Conservation (phyloP, 2,329 filamentous ascomycete species). For the Cadophora malorum region DNA sequence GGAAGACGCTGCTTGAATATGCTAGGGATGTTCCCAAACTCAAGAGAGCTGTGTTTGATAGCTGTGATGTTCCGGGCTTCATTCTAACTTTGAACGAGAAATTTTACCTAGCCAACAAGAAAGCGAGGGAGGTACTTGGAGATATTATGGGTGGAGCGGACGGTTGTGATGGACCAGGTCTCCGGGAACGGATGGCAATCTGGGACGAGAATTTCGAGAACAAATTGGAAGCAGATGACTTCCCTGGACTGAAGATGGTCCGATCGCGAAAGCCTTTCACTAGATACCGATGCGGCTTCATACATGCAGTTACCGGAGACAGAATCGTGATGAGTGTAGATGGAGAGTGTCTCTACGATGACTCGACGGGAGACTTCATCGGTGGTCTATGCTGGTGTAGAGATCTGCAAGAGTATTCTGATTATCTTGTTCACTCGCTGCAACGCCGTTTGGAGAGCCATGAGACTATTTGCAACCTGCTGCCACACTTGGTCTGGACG, state of each 20-base stretch:
- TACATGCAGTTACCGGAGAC: slow-evolving; percentile 27
- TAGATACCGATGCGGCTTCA: slow-evolving; percentile 33
- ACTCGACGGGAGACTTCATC: slow-evolving; percentile 35
- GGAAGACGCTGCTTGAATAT: background rate
- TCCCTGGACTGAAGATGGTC: slow-evolving; percentile 30
- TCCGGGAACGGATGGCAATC: slow-evolving; percentile 28
- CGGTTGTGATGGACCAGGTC: slow-evolving; percentile 26
- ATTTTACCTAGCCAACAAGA: slow-evolving; percentile 35
- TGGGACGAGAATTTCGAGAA: slow-evolving; percentile 35
- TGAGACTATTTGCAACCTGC: slow-evolving; percentile 37
- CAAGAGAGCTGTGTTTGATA: slow-evolving; percentile 37
- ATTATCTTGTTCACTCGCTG: slow-evolving; percentile 30
- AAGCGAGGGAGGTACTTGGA: slow-evolving; percentile 29
- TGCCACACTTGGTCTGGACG: slow-evolving; percentile 41
- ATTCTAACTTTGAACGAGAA: slow-evolving; percentile 35
- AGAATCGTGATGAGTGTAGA: slow-evolving; percentile 29
- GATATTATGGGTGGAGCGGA: slow-evolving; percentile 32
- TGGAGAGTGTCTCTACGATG: slow-evolving; percentile 40
- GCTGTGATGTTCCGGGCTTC: slow-evolving; percentile 28
- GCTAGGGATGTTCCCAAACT: slow-evolving; percentile 26
- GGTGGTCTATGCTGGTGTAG: slow-evolving; percentile 39
- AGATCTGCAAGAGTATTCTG: slow-evolving; percentile 34
- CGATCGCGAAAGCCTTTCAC: slow-evolving; percentile 24
- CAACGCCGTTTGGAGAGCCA: slow-evolving; percentile 30
- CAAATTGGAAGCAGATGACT: slow-evolving; percentile 26